Evolutionary conservation across 2,329 filamentous ascomycete species (phyloP).

Genomic region (Macroventuria anomochaeta): DNA sequence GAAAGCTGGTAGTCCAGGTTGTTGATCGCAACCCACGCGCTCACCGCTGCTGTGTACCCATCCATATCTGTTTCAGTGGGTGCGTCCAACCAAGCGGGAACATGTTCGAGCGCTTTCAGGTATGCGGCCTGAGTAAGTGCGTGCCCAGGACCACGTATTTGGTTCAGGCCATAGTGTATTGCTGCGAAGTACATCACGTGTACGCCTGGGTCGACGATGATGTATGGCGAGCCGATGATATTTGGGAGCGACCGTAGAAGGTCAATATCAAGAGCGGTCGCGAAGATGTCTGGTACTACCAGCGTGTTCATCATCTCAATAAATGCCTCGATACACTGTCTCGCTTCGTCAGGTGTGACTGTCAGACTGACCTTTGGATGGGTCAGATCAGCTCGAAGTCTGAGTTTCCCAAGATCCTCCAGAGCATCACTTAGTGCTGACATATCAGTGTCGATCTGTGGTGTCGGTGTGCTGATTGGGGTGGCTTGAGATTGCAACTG

Average conservation of each 20-base stretch:
- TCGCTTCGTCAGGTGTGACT: slow-evolving; percentile 26
- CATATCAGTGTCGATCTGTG: slow-evolving; percentile 37
- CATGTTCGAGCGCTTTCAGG: slow-evolving; percentile 33
- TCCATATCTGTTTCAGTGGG: slow-evolving; percentile 26
- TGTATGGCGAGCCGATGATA: slow-evolving; percentile 36
- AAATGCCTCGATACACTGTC: slow-evolving; percentile 32
- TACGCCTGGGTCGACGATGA: slow-evolving; percentile 34
- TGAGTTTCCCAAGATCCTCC: slow-evolving; percentile 35
- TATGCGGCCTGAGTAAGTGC: slow-evolving; percentile 30
- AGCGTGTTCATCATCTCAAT: slow-evolving; percentile 20
- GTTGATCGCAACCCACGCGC: slow-evolving; percentile 32
- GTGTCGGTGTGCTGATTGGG: slow-evolving; percentile 28
- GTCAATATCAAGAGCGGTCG: slow-evolving; percentile 20
- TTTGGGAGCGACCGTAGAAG: slow-evolving; percentile 31
- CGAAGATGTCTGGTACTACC: slow-evolving; percentile 30
- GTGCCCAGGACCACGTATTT: slow-evolving; percentile 24
- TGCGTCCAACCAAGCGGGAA: slow-evolving; percentile 36
- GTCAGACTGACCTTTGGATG: slow-evolving; percentile 17
- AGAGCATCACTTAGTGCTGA: slow-evolving; percentile 35
- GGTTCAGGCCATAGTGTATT: slow-evolving; percentile 32
- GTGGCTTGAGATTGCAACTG: slow-evolving; percentile 33
- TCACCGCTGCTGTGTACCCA: slow-evolving; percentile 29
- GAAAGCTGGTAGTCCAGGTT: slow-evolving; percentile 39
- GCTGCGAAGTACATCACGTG: slow-evolving; percentile 39
- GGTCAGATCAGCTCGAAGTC: slow-evolving; percentile 25